Percentiles rank a stretch among this genome's conserved stretches.
These are phyloP conservation scores for Neoarthrinium moseri DNA, from an alignment of 2,329 filamentous ascomycete genomes.

Conservation along the genomic window DNA sequence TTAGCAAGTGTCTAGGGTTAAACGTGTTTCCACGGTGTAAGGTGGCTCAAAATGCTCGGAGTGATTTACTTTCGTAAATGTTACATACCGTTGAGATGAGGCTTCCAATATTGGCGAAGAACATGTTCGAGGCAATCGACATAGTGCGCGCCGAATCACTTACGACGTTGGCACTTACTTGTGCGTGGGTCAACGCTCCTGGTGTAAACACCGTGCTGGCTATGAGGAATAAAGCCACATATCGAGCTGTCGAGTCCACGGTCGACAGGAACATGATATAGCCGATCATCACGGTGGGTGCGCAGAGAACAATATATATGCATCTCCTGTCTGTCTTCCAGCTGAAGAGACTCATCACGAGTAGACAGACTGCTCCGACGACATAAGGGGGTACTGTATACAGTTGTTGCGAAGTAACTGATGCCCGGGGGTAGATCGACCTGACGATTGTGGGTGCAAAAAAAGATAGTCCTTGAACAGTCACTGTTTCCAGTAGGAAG, in stretches of 20 bases:
- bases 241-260: constrained; percentile 44
- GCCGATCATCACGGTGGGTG: constrained; percentile 59
- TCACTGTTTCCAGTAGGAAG: constrained; percentile 45
- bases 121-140: constrained; percentile 54
- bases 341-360: constrained; percentile 58
- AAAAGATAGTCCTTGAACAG: constrained; percentile 69
- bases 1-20: neutral
- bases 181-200: constrained; percentile 61
- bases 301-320: constrained; percentile 53
- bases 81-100: constrained; percentile 49
- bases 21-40: too few relatives aligned
- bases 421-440: constrained; percentile 60
- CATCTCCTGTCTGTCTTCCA: constrained; percentile 54
- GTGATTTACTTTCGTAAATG: too few relatives aligned
- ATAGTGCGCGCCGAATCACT: constrained; percentile 63
- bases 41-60: too few relatives aligned
- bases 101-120: constrained; percentile 70
- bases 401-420: constrained; percentile 64
- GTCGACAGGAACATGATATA: constrained; percentile 64
- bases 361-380: constrained; percentile 65
- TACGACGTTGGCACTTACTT: constrained; percentile 63
- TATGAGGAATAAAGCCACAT: constrained; percentile 64
- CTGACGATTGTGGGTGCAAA: constrained; percentile 69
- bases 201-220: constrained; percentile 59
- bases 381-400: constrained; percentile 70